Evolutionary conservation across 2,329 filamentous ascomycete species (phyloP).

Genomic region (Aureobasidium sp.): DNA sequence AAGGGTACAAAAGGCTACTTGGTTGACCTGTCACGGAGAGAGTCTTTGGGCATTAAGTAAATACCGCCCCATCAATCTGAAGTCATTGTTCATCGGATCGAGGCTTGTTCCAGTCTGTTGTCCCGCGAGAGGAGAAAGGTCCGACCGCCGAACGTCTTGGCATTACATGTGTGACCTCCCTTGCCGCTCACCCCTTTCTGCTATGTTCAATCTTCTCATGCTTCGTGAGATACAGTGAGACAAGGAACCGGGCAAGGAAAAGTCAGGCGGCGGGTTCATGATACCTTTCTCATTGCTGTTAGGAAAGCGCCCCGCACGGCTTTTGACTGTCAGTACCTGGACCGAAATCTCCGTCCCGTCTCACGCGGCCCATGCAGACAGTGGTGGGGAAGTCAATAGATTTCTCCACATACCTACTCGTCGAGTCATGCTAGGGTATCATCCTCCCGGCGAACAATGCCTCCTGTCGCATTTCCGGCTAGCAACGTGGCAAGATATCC

Average conservation of each 20-base stretch:
- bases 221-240: not conserved
- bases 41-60: not conserved
- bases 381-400: not conserved
- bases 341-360: not conserved
- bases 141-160: not conserved
- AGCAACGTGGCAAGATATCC: not conserved
- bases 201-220: not conserved
- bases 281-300: not conserved
- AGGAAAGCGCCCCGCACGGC: not conserved
- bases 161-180: not conserved
- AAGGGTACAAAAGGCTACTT: not conserved
- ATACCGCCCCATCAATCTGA: not conserved
- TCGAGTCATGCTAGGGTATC: not conserved
- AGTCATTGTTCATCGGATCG: not conserved
- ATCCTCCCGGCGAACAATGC: not conserved
- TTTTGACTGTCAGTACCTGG: not conserved
- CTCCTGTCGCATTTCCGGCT: not conserved
- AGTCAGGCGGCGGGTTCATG: not conserved
- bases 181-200: not conserved
- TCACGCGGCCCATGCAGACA: not conserved
- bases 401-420: not conserved
- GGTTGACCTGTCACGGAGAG: not conserved
- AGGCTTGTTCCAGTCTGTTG: not conserved
- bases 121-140: not conserved
- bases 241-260: not conserved